These are phyloP conservation scores for Pleurozium schreberi DNA, from an alignment of 225 moss, liverwort and hornwort genomes.

Conservation along the genomic window DNA sequence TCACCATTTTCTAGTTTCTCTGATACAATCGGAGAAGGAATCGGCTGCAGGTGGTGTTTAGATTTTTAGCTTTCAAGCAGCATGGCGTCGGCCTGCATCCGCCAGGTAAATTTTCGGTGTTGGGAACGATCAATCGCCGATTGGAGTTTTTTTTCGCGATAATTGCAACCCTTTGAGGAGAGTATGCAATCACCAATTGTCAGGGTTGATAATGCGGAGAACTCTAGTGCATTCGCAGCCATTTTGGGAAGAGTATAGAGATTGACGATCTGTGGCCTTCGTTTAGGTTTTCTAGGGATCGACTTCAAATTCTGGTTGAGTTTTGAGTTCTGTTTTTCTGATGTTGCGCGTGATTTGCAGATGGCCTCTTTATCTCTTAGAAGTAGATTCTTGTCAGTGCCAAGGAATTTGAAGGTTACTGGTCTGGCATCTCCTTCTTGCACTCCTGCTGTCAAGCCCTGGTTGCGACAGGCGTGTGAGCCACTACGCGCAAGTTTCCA, in stretches of 20 bases:
- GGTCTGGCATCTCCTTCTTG: constrained; percentile 47
- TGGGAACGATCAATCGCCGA: not conserved
- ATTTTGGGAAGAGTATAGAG: not conserved
- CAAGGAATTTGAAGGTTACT: constrained; percentile 34
- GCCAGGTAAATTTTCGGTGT: constrained; percentile 3
- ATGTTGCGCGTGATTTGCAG: constrained; percentile 23
- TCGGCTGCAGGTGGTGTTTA: not conserved
- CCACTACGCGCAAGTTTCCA: constrained; percentile 43
- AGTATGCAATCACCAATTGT: not conserved
- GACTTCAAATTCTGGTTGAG: not conserved
- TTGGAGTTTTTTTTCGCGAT: not conserved
- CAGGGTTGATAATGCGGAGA: not conserved
- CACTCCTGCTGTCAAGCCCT: constrained; percentile 44
- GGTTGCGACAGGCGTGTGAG: constrained; percentile 60
- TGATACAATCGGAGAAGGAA: not conserved
- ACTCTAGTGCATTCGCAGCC: not conserved
- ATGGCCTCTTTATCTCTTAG: constrained; percentile 65
- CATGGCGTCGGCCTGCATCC: constrained; percentile 33
- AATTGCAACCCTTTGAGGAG: not conserved
- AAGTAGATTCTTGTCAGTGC: constrained; percentile 43
- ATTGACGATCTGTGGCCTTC: not conserved
- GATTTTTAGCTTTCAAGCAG: not conserved
- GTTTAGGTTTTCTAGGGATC: not conserved
- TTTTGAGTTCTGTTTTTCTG: not conserved
- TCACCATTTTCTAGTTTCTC: not conserved